Evolutionary conservation across 2,329 filamentous ascomycete genomes (phyloP), one percentile per base, ranked within the genome.

Genomic region (Hymenoscyphus linearis): DNA sequence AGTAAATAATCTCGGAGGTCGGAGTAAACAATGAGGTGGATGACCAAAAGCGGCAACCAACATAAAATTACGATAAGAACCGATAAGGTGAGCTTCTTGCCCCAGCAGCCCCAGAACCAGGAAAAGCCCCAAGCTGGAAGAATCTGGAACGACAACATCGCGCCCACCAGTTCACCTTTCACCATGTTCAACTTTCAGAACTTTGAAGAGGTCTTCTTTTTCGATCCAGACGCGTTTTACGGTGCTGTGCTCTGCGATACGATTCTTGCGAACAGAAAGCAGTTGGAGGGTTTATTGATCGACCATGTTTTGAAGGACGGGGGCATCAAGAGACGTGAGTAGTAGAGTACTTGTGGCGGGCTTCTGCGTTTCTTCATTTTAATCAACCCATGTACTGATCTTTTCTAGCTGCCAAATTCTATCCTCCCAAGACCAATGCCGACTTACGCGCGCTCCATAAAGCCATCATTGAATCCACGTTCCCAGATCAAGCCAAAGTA

Each of bases 401-500:
- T 14, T 26, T 18, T 37, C 18, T 64, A 83, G 78, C 77, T 74
- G 81, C 81, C 55, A 88, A 86, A 69, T 75, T 83, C 13, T 96
- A 95, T 71, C 91, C 91, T 52, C 90, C 91, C 0, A 86, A 85
- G 70, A 84, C 83, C 58, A 86, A 89, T 61, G 80, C 79, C 62
- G 84, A 85, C 50, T 80, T 96, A 34, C 83, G 85, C 67, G 82
- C 84, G 44, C 80, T 96, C 5, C 87, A 93, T 75, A 79, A 85
- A 64, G 84, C 86, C 62, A 86, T 96, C 65, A 82, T 86, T 72
- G 80, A 85, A 27, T 84, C 80, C 59, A 78, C 77, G 55, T 85
- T 88, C 67, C 83, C 87, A 7, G 80, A 84, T 59, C 88, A 93
- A 73, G 87, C 93, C 76, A 93, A 93, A 74, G 85, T 92, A 66